Base-by-base conservation (phyloP, 2,329 filamentous ascomycete genomes). In the Calcarisporium arbuscula region DNA sequence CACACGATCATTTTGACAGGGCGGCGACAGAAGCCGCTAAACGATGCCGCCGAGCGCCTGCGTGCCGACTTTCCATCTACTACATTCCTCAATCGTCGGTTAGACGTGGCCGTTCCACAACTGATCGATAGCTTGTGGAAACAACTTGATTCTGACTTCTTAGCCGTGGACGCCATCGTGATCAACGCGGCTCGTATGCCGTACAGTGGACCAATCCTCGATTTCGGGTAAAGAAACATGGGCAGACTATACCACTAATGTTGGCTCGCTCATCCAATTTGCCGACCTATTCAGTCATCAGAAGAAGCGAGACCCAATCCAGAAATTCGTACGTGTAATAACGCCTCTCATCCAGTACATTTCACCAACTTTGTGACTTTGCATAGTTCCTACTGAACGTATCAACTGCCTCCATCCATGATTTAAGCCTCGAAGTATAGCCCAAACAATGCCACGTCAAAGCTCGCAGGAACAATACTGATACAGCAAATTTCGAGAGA, bases 1-100 rank as follows among this genome's bases (percentile, higher is more conserved):
- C 27, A 47, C 2, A 51, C 48, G 5, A 48, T 69, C 28, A 54
- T 59, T 19, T 50, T 72, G 21, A 41, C 59, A 4, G 62, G 56
- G n/a, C 61, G 65, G 8, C 55, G 52, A 5, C 29, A 45, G 6
- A 42, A 16, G 3, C 12, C 22, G 8, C 17, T 39, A 5, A 25
- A 21, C 9, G 33, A 35, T 6, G 33, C 36, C 3, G 33, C 36
- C 10, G 18, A 27, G 4, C 3, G 19, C 6, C 33, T 39, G 8
- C 14, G 20, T 4, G 17, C 27, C 14, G 18, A 39, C 3, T 30
- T 27, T 19, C 28, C 36, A n/a, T 27, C 35, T n/a, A 39, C 33
- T 6, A 31, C 14, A 2, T 39, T 35, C 10, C 12, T 39, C 12
- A 25, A 33, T 8, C 22, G 26, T 12, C 14, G 15, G 4, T n/a